Evolutionary conservation across 2,329 filamentous ascomycete species (phyloP).

Genomic region (Juglanconis sp.): DNA sequence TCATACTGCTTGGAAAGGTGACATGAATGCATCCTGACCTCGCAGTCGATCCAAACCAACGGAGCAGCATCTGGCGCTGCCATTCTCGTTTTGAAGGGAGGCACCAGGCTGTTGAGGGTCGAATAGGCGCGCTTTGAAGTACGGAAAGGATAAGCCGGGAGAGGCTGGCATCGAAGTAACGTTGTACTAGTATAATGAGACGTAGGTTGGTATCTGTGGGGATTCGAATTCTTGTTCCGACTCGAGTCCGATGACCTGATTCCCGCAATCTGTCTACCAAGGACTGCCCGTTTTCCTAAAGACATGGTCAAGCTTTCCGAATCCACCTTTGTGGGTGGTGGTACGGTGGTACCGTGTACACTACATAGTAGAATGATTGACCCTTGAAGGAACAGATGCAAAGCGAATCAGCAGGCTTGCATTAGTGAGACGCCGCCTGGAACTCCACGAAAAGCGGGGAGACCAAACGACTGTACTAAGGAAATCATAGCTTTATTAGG

Average conservation of each 20-base stretch:
- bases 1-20: constrained; percentile 9
- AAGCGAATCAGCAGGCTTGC: constrained; percentile 13
- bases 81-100: constrained; percentile 1
- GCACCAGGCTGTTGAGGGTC: neutral
- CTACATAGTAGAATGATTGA: no score
- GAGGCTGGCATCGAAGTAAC: constrained; percentile 4
- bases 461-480: no score
- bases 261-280: neutral
- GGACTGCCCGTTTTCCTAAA: neutral
- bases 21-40: constrained; percentile 41
- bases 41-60: constrained; percentile 80
- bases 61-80: constrained; percentile 44
- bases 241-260: neutral
- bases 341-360: neutral
- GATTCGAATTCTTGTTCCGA: no score
- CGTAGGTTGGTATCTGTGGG: constrained; percentile 1
- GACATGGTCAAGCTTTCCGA: neutral
- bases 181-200: constrained; percentile 10
- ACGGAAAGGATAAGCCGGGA: neutral
- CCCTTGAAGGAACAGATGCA: neutral
- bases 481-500: no score
- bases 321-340: neutral
- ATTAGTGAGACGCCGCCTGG: constrained; percentile 5
- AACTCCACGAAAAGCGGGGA: neutral
- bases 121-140: neutral